phyloP scores from a whole-genome alignment of 371 early-diverging fungal genomes.

The Mucor racemosus region DNA sequence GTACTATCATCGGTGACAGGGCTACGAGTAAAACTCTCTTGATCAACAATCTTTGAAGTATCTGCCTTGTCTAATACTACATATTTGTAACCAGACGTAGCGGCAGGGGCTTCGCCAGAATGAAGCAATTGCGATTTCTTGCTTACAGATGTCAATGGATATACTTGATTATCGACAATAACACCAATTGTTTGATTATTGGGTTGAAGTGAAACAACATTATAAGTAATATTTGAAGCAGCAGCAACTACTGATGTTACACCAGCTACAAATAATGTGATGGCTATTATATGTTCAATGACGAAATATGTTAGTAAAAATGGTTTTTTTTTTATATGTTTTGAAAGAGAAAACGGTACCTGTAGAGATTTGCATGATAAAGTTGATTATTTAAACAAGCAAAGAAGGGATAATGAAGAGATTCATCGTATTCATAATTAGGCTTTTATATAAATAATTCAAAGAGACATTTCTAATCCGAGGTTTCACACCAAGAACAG shows the following conservation, averaged over 20 bases:
- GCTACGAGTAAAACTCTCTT: slow-evolving; percentile 21
- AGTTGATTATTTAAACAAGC: no score
- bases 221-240: slow-evolving; percentile 17
- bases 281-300: neutral
- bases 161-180: slow-evolving; percentile 15
- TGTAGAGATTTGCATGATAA: no score
- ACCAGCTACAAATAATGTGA: neutral
- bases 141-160: slow-evolving; percentile 11
- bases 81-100: slow-evolving; percentile 16
- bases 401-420: no score
- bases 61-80: slow-evolving; percentile 6
- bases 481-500: no score
- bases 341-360: no score
- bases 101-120: slow-evolving; percentile 18
- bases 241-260: neutral
- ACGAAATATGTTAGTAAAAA: no score
- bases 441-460: no score
- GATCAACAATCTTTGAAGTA: slow-evolving; percentile 2
- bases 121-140: slow-evolving; percentile 14
- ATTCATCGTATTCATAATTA: no score
- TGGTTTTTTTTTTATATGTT: no score
- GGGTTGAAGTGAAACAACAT: slow-evolving; percentile 11
- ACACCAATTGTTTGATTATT: slow-evolving; percentile 17
- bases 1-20: slow-evolving; percentile 9
- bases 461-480: no score